Percentiles rank a stretch among this genome's conserved stretches.
Conservation (phyloP, 495 filamentous ascomycete species). For the Zalerion maritima region DNA sequence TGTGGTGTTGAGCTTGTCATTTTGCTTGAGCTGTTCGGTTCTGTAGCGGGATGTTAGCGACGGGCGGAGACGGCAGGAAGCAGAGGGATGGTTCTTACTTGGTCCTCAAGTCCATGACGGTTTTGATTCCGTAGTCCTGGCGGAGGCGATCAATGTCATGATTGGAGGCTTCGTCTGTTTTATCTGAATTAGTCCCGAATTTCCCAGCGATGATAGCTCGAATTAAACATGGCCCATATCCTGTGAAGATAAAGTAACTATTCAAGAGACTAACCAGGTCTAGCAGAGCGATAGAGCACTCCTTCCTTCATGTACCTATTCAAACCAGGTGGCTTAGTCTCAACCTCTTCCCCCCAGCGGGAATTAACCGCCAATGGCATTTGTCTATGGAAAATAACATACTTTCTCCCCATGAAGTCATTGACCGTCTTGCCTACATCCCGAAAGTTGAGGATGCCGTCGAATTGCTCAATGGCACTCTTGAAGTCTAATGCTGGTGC, state of each 20-base stretch:
- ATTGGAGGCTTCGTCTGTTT: constrained; percentile 53
- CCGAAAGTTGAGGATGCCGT: constrained; percentile 67
- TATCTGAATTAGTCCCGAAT: no score
- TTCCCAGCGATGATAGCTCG: no score
- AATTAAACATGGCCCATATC: no score
- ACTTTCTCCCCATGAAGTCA: constrained; percentile 37
- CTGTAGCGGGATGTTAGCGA: constrained; percentile 18
- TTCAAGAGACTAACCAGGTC: constrained; percentile 34
- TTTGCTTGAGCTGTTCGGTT: constrained; percentile 58
- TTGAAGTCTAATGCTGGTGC: no score
- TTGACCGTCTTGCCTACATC: constrained; percentile 72
- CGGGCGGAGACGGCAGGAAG: background rate
- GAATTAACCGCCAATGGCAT: no score
- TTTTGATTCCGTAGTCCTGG: constrained; percentile 49
- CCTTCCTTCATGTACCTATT: constrained; percentile 49
- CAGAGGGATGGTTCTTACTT: constrained; percentile 30
- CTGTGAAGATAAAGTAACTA: no score
- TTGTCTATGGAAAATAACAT: constrained; percentile 13
- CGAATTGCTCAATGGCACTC: constrained; percentile 34
- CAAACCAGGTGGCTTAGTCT: no score
- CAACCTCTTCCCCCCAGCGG: no score
- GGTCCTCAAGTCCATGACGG: constrained; percentile 65
- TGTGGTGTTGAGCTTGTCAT: constrained; percentile 43
- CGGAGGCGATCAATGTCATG: constrained; percentile 44
- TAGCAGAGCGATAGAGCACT: constrained; percentile 58